These are phyloP conservation scores for Meyerozyma sp. DNA, from an alignment of 1,139 yeast species.

Conservation along the genomic window DNA sequence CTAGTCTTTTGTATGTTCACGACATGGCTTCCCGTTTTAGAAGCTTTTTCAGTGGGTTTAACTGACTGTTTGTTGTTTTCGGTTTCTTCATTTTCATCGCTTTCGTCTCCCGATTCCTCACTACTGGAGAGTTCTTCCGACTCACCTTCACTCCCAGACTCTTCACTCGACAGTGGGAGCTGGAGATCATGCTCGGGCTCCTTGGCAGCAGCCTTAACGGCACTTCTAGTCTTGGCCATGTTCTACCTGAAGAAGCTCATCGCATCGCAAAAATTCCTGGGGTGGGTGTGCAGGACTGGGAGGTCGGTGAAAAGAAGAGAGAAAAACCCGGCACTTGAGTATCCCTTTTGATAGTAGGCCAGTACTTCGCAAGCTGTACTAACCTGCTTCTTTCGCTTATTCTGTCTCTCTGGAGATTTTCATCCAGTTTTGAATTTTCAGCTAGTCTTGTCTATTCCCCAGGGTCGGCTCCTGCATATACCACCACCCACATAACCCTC, in stretches of 20 bases:
- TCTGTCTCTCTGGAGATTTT: neutral
- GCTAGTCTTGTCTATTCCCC: neutral
- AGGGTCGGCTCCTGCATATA: neutral
- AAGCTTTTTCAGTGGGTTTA: too few species aligned
- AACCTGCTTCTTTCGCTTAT: neutral
- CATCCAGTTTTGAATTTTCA: neutral
- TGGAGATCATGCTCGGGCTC: neutral
- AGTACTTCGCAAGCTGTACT: too few species aligned
- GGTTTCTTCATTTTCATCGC: neutral
- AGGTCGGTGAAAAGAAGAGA: neutral
- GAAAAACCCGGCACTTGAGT: too few species aligned
- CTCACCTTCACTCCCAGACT: neutral
- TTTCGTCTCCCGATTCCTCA: neutral
- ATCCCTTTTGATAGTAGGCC: too few species aligned
- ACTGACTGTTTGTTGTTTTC: too few species aligned
- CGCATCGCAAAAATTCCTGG: constrained; percentile 1
- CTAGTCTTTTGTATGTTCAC: neutral
- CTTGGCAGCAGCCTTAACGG: neutral
- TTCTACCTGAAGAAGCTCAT: neutral
- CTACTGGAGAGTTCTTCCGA: neutral
- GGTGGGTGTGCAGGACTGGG: neutral
- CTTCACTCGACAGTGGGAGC: constrained; percentile 1
- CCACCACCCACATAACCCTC: neutral
- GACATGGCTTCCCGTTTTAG: neutral
- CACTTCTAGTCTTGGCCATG: neutral